A percentile compares a stretch with the other conserved stretches of the same genome.
phyloP scores from a whole-genome alignment of 805 yeast genomes.

The Nematodospora valgi region DNA sequence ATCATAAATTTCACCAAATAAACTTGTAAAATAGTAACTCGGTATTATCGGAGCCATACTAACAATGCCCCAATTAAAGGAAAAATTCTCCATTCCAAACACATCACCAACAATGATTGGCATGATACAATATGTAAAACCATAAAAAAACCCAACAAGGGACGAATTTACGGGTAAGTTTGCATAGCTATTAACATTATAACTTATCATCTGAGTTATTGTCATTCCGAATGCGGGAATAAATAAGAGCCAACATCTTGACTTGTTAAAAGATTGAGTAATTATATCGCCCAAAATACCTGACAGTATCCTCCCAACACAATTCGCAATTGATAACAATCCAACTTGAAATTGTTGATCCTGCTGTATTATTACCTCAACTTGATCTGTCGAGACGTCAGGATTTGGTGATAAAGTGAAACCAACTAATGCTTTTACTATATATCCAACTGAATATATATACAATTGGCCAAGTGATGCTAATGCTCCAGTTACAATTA shows the following conservation, averaged over 20 bases:
- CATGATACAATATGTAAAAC: constrained; percentile 65
- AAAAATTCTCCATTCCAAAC: constrained; percentile 65
- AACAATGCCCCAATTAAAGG: constrained; percentile 72
- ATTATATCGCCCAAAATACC: constrained; percentile 66
- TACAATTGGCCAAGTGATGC: constrained; percentile 47
- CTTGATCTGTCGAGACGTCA: constrained; percentile 9
- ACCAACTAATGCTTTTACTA: constrained; percentile 25
- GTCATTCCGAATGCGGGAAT: constrained; percentile 49
- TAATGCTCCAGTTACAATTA: constrained; percentile 33
- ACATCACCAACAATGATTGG: constrained; percentile 76
- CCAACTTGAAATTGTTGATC: constrained; percentile 74
- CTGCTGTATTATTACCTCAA: constrained; percentile 40
- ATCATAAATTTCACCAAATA: constrained; percentile 67
- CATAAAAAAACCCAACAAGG: constrained; percentile 69
- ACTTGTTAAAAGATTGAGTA: constrained; percentile 39
- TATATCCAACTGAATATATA: constrained; percentile 44
- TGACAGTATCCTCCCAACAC: constrained; percentile 59
- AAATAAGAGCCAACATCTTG: constrained; percentile 53
- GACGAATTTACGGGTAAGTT: constrained; percentile 49
- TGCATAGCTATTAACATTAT: constrained; percentile 25
- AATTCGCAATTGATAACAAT: constrained; percentile 63
- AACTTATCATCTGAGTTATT: constrained; percentile 50
- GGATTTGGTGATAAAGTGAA: not conserved
- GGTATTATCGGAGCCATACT: constrained; percentile 65
- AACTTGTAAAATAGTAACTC: constrained; percentile 54